Conservation (phyloP, 305 asterid species). For the Solanum hybrid region DNA sequence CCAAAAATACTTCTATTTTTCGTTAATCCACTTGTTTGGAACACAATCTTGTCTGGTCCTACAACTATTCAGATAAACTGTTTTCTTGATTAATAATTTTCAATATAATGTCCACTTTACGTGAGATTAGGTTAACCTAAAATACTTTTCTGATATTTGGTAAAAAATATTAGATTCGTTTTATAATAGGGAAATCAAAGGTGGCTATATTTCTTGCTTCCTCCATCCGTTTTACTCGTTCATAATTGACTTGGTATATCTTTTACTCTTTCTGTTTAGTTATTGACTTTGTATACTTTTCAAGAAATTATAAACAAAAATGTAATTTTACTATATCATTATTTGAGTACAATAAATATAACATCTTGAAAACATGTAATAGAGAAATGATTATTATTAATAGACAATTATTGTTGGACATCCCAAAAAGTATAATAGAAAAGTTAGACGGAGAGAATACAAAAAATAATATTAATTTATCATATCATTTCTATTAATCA, state of each 20-base stretch:
- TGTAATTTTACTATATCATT: not conserved
- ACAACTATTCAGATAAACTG: not conserved
- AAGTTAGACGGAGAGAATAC: too few species aligned
- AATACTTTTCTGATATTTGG: not conserved
- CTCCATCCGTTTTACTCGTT: not conserved
- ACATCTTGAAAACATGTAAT: not conserved
- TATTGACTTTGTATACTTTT: too few species aligned
- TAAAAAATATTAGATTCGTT: not conserved
- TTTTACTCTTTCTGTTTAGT: too few species aligned
- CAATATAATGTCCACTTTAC: not conserved
- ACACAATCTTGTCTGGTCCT: not conserved
- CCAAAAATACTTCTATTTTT: not conserved
- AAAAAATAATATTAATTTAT: not conserved
- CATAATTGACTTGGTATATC: not conserved
- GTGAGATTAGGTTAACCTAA: not conserved
- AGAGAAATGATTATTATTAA: too few species aligned
- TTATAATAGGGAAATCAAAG: not conserved
- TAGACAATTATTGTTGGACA: not conserved
- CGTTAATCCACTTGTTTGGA: not conserved
- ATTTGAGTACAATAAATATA: too few species aligned
- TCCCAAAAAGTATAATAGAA: not conserved
- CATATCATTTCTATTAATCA: not conserved
- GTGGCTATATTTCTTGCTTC: not conserved
- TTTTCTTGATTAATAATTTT: not conserved
- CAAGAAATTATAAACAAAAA: too few species aligned